Conservation (phyloP, 371 early-diverging fungal species). For the Fennellomyces sp. region DNA sequence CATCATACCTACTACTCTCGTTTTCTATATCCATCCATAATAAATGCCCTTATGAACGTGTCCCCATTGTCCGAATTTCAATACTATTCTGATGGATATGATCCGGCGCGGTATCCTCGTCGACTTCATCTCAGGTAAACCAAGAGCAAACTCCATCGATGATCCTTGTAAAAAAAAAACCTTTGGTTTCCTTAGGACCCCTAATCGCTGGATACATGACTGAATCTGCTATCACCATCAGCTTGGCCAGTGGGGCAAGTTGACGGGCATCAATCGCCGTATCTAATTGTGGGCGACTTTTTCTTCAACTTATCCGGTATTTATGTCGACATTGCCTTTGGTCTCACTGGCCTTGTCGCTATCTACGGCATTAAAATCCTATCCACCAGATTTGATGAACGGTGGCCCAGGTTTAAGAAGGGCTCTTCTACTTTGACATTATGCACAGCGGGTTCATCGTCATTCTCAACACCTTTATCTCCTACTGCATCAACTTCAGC, state of each 20-base stretch:
- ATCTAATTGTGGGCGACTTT: constrained; percentile 47
- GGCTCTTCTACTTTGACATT: constrained; percentile 40
- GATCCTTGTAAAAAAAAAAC: no score
- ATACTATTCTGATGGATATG: constrained; percentile 64
- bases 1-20: no score
- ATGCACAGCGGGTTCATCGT: constrained; percentile 35
- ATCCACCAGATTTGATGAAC: constrained; percentile 17
- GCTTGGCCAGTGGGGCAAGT: constrained; percentile 69
- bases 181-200: constrained; percentile 21
- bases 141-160: no score
- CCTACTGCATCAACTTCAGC: constrained; percentile 23
- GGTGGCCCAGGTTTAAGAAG: constrained; percentile 22
- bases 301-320: constrained; percentile 31
- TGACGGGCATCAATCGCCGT: constrained; percentile 52
- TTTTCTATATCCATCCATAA: no score
- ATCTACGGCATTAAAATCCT: constrained; percentile 33
- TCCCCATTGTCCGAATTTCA: no score
- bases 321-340: constrained; percentile 45
- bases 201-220: constrained; percentile 73
- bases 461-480: constrained; percentile 32
- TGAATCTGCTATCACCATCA: constrained; percentile 71
- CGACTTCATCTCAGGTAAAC: constrained; percentile 71
- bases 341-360: constrained; percentile 27
- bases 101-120: constrained; percentile 76
- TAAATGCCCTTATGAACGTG: no score